A percentile compares a stretch with the other conserved stretches of the same genome.
Conservation (phyloP, 148 eudicot species). For the Selenicereus undatus region DNA sequence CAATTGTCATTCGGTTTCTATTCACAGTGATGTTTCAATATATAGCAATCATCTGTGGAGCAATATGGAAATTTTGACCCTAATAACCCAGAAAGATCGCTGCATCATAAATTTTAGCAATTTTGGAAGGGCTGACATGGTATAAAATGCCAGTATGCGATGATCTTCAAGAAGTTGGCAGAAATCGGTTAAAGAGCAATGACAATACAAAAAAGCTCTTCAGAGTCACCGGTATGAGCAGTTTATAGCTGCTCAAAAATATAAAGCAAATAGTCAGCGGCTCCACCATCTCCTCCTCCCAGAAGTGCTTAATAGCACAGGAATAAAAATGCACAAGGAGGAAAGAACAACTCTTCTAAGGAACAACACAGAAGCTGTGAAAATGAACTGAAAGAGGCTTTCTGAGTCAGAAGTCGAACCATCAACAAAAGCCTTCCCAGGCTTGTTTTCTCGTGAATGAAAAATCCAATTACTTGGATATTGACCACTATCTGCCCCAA, state of each 20-base stretch:
- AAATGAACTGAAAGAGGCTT: not conserved
- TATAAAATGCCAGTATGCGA: not conserved
- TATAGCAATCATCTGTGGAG: not conserved
- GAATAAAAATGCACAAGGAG: not conserved
- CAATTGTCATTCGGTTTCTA: not conserved
- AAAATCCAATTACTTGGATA: constrained; percentile 87
- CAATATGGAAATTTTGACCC: not conserved
- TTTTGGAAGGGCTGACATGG: not conserved
- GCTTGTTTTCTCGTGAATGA: constrained; percentile 91
- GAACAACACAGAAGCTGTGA: not conserved
- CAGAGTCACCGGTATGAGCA: not conserved
- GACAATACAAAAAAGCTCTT: too few relatives aligned
- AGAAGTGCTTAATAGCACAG: not conserved
- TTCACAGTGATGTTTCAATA: too few relatives aligned
- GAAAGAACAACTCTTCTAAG: not conserved
- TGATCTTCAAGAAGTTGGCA: not conserved
- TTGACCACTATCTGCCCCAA: constrained; percentile 90
- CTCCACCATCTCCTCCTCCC: not conserved
- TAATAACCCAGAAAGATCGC: not conserved
- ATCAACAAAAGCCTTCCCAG: constrained; percentile 91
- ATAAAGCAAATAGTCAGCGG: not conserved
- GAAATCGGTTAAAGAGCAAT: not conserved
- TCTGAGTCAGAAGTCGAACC: constrained; percentile 65
- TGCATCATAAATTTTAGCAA: not conserved
- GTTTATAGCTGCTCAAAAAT: not conserved